Conservation (phyloP, 805 yeast species). For the Yarrowia hollandica region DNA sequence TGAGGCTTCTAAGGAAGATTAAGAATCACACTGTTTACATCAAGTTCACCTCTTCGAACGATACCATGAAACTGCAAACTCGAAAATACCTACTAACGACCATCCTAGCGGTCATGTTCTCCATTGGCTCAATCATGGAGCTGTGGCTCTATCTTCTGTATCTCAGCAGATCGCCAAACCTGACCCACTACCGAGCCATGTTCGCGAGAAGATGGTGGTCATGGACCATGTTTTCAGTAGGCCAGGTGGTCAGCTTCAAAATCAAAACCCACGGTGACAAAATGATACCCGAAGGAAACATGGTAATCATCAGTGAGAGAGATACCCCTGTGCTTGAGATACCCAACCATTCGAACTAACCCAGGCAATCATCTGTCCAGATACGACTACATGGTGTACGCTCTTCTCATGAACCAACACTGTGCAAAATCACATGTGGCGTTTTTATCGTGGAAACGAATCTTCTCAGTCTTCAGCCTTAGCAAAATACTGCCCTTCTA, state of each 20-base stretch:
- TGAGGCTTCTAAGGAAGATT: too few species aligned
- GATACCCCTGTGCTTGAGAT: slow-evolving; percentile 33
- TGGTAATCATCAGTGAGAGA: slow-evolving; percentile 34
- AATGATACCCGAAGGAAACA: slow-evolving; percentile 18
- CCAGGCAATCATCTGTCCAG: slow-evolving; percentile 16
- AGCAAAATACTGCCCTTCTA: slow-evolving; percentile 31
- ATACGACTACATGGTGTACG: slow-evolving; percentile 10
- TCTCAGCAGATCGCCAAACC: slow-evolving; percentile 9
- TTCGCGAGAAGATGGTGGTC: slow-evolving; percentile 22
- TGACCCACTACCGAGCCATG: slow-evolving; percentile 5
- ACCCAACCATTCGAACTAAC: slow-evolving; percentile 41
- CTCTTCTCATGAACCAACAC: background rate
- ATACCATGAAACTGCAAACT: background rate
- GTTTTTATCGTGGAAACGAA: slow-evolving; percentile 31
- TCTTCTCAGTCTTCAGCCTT: slow-evolving; percentile 35
- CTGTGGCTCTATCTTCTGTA: background rate
- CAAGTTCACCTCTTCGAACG: background rate
- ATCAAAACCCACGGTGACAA: slow-evolving; percentile 12
- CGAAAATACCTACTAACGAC: background rate
- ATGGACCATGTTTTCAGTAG: background rate
- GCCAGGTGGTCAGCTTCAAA: slow-evolving; percentile 7
- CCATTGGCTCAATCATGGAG: slow-evolving; percentile 4
- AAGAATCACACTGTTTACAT: too few species aligned
- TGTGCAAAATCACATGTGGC: background rate
- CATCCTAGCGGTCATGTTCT: slow-evolving; percentile 10